Percentiles rank a stretch among this genome's conserved stretches.
Conservation (phyloP, 2,329 filamentous ascomycete genomes). For the Didymella exigua region DNA sequence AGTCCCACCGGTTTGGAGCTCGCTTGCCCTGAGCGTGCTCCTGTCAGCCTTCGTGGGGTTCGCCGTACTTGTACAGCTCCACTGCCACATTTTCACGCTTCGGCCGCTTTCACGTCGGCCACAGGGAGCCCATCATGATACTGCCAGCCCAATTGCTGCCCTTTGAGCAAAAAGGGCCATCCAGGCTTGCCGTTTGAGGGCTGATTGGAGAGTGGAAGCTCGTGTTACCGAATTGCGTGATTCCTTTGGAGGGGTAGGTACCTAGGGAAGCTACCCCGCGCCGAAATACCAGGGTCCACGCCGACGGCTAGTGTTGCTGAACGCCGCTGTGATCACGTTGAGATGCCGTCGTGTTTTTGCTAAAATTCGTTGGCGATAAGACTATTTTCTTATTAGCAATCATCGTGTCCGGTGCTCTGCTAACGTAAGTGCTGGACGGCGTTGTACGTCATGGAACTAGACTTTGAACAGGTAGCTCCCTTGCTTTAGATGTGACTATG, state of each 20-base stretch:
- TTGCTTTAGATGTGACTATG: neutral
- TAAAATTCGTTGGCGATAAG: neutral
- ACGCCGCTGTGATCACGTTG: neutral
- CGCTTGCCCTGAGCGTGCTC: constrained; percentile 7
- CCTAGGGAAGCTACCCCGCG: constrained; percentile 13
- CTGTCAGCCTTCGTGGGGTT: constrained; percentile 1
- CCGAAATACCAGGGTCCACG: constrained; percentile 7
- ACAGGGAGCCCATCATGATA: constrained; percentile 4
- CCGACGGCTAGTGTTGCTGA: neutral
- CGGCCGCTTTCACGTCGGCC: neutral
- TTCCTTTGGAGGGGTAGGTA: constrained; percentile 7
- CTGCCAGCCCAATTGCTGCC: neutral
- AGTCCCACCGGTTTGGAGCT: constrained; percentile 10
- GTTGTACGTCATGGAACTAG: neutral
- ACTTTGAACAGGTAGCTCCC: neutral
- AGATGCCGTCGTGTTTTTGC: neutral
- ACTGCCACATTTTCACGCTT: neutral
- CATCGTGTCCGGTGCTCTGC: neutral
- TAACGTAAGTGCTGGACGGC: too few relatives aligned
- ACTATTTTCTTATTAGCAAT: too few relatives aligned
- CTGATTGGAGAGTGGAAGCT: constrained; percentile 8
- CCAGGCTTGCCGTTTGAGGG: constrained; percentile 6
- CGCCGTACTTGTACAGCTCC: neutral
- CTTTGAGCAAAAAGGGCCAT: neutral
- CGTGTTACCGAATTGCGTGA: constrained; percentile 12